Evolutionary conservation across 768 basidiomycete genomes (phyloP).

Genomic region (Suillus subaureus): DNA sequence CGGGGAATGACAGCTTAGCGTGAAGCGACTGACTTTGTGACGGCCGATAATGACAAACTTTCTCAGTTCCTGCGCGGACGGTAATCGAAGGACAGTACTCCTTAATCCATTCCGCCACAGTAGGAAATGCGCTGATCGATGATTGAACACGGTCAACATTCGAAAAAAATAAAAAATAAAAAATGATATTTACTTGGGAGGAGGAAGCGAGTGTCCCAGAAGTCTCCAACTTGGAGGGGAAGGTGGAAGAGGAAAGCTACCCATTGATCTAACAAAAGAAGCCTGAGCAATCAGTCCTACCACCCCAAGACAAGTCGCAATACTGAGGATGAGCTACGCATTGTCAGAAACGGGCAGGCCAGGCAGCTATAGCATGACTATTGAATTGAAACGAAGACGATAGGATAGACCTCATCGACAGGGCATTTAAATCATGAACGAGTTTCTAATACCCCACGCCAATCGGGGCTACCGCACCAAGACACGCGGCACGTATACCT

Average conservation of each 20-base stretch:
- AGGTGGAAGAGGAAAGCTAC: neutral
- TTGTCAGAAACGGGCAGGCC: neutral
- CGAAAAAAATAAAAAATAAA: neutral
- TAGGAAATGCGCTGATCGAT: neutral
- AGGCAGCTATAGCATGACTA: neutral
- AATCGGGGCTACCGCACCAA: neutral
- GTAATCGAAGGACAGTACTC: neutral
- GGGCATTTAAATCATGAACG: neutral
- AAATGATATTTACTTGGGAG: neutral
- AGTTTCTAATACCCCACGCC: neutral
- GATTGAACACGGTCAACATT: neutral
- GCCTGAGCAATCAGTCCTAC: neutral
- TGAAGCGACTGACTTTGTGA: neutral
- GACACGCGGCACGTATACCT: neutral
- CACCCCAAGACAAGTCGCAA: neutral
- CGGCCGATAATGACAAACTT: neutral
- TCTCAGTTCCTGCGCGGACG: neutral
- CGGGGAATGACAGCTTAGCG: neutral
- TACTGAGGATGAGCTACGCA: neutral
- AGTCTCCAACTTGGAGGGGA: neutral
- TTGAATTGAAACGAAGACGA: too few species aligned
- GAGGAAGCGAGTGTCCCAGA: neutral
- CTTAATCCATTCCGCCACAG: too few species aligned
- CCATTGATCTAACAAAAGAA: neutral
- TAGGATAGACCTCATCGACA: neutral